Conservation (phyloP, 768 basidiomycete species). For the Leucosporidium scottii region DNA sequence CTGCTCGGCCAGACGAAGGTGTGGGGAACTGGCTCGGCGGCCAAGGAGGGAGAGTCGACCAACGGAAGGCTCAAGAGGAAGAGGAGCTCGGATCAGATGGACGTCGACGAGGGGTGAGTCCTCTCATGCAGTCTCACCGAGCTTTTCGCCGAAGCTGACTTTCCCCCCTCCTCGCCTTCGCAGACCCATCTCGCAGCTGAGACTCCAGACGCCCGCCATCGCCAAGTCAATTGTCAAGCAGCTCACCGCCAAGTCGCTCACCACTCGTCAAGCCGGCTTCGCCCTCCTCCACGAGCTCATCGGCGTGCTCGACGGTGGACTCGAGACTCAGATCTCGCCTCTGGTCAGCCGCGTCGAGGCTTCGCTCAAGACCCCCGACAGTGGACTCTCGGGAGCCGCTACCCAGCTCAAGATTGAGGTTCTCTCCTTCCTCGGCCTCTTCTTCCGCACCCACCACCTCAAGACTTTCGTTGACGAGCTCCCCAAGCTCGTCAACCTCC, state of each 20-base stretch:
- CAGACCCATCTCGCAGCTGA: conserved; percentile 63
- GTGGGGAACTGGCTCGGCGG: conserved; percentile 57
- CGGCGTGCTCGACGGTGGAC: conserved; percentile 71
- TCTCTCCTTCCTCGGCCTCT: conserved; percentile 74
- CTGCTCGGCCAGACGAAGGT: conserved; percentile 77
- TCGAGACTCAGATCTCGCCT: conserved; percentile 60
- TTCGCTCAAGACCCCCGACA: conserved; percentile 35
- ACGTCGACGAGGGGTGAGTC: conserved; percentile 53
- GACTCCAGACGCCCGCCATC: conserved; percentile 65
- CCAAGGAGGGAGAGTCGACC: conserved; percentile 22
- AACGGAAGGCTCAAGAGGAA: conserved; percentile 43
- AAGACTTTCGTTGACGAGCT: conserved; percentile 57
- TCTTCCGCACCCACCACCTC: conserved; percentile 66
- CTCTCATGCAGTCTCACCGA: neutral
- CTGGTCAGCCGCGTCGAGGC: conserved; percentile 50
- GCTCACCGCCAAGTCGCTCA: conserved; percentile 68
- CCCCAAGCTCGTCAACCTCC: conserved; percentile 61
- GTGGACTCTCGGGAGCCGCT: conserved; percentile 52
- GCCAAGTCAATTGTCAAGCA: conserved; percentile 79
- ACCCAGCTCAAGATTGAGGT: conserved; percentile 75
- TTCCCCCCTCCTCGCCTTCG: neutral
- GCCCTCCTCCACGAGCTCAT: conserved; percentile 66
- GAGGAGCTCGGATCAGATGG: conserved; percentile 58
- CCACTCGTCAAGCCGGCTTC: conserved; percentile 80
- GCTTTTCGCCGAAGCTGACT: neutral